Conservation (phyloP, 495 filamentous ascomycete genomes). For the Xylaria flabelliformis region DNA sequence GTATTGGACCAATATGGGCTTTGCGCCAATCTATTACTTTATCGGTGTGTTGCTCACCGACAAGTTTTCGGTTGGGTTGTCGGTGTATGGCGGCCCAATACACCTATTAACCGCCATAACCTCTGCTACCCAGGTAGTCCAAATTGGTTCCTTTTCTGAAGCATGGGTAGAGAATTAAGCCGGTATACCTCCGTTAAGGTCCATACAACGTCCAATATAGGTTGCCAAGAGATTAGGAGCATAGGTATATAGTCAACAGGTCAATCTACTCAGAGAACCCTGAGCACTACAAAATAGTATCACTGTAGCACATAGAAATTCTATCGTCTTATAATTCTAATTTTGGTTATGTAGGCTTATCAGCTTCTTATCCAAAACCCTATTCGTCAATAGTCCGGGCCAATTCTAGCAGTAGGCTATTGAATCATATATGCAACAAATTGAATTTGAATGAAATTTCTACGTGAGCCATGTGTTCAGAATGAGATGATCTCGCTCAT, state of each 20-base stretch:
- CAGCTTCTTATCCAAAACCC: not conserved
- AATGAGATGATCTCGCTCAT: not conserved
- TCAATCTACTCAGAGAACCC: not conserved
- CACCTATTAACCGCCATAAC: not conserved
- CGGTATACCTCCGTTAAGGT: not conserved
- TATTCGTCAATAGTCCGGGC: not conserved
- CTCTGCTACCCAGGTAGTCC: not conserved
- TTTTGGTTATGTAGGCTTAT: not conserved
- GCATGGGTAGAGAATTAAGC: not conserved
- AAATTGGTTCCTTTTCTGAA: not conserved
- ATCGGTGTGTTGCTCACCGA: conserved; percentile 11
- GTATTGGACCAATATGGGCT: conserved; percentile 3
- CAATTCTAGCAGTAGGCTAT: not conserved
- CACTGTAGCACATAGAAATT: not conserved
- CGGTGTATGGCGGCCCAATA: conserved; percentile 4
- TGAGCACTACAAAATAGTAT: not conserved
- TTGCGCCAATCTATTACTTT: not conserved
- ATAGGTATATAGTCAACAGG: not conserved
- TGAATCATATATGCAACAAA: not conserved
- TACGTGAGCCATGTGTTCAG: not conserved
- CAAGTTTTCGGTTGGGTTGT: not conserved
- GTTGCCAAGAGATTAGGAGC: not conserved
- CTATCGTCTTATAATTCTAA: not conserved
- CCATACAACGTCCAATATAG: not conserved
- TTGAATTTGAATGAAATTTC: not conserved